Evolutionary conservation across 2,329 filamentous ascomycete species (phyloP), one percentile per base, ranked within the genome.

Genomic region (Monilinia polystroma): DNA sequence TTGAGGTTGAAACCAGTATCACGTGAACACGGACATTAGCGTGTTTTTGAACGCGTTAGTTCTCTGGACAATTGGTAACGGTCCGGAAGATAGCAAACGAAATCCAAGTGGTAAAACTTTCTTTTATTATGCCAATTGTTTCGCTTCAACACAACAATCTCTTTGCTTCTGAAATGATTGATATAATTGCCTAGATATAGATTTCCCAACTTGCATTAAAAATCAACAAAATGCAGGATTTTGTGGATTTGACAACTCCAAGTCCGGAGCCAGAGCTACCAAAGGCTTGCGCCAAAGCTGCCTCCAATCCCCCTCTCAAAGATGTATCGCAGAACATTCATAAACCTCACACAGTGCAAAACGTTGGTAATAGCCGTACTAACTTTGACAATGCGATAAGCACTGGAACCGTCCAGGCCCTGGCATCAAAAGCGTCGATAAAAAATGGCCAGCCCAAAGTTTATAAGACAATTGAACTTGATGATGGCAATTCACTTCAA

Each of bases 261-360:
- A 60, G 58, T 60, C 58, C 58, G n/a, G 58, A 60, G 45, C 58
- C 58, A 60, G 58, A 60, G 29, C 45, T 60, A 1, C 45, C 45
- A 4, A 60, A 60, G 45, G 47, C 29, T 60, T 29, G 29, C 29
- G 20, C 29, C 29, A 60, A 60, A 60, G 58, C 26, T n/a, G 45
- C 58, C 16, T 45, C 58, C 29, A 2, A 26, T 5, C 4, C 20
- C 10, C 26, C 58, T 4, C 14, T 41, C 58, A 38, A 26, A 26
- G 45, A 51, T 23, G 14, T 23, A 26, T 26, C 43, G 6, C 58
- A 11, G 32, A 51, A 51, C 26, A 23, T 51, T 3, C 4, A 12
- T 8, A 60, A 20, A 18, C 57, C 57, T 11, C 57, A 43, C n/a
- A 60, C 57, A 20, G 45, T 38, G 12, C 58, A 60, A 45, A 29